A percentile compares a stretch with the other conserved stretches of the same genome.
Conservation (phyloP, 108 stramenopile species). For the Nannochloropsis salina region DNA sequence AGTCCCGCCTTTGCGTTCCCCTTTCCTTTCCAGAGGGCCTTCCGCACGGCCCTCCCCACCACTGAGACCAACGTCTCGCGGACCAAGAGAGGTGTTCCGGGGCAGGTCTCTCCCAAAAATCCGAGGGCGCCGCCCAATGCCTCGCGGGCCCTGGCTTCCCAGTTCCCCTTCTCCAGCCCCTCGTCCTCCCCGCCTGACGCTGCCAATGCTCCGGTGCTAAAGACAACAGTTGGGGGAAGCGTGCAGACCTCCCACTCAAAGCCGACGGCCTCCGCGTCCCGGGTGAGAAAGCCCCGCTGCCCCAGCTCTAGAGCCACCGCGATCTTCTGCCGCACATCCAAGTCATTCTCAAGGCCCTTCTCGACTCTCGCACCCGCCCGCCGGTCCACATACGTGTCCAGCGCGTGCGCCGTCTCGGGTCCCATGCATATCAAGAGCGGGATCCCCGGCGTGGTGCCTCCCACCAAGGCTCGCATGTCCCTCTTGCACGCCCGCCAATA, state of each 20-base stretch:
- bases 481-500: neutral
- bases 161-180: neutral
- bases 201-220: too few species aligned
- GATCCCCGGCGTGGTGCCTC: neutral
- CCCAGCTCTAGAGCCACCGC: neutral
- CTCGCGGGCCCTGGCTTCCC: neutral
- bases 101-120: neutral
- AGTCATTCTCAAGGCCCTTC: neutral
- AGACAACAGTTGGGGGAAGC: neutral
- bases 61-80: neutral
- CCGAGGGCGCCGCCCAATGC: neutral
- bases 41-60: neutral
- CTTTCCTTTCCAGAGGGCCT: neutral
- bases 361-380: neutral
- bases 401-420: neutral
- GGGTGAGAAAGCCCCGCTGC: neutral
- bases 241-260: neutral
- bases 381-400: neutral
- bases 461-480: neutral
- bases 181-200: neutral
- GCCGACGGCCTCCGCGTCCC: neutral
- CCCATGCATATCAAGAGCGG: neutral
- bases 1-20: too few species aligned
- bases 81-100: neutral
- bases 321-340: constrained; percentile 12